phyloP scores from a whole-genome alignment of 768 basidiomycete genomes.

The Albatrellus ellisii region DNA sequence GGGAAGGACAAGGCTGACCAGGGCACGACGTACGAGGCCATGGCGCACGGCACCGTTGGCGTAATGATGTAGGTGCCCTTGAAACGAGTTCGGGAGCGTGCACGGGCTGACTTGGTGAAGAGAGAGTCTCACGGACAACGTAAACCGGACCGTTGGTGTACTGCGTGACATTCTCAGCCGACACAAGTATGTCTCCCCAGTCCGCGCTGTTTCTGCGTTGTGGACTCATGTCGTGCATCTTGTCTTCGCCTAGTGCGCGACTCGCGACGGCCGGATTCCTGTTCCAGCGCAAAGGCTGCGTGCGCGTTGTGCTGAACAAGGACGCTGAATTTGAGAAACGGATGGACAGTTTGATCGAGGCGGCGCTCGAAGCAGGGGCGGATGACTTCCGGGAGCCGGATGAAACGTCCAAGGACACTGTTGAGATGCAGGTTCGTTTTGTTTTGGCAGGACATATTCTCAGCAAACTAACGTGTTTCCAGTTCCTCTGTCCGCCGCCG shows the following conservation, averaged over 20 bases:
- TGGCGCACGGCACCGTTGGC: slow-evolving; percentile 13
- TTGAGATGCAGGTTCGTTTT: slow-evolving; percentile 3
- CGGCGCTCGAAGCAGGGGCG: slow-evolving; percentile 7
- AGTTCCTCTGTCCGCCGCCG: slow-evolving; percentile 12
- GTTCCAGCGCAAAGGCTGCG: slow-evolving; percentile 10
- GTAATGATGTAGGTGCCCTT: slow-evolving; percentile 12
- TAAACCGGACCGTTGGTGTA: slow-evolving; percentile 10
- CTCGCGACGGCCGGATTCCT: slow-evolving; percentile 13
- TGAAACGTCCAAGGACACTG: background rate
- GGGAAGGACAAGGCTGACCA: slow-evolving; percentile 9
- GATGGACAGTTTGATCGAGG: slow-evolving; percentile 9
- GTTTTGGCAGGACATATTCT: background rate
- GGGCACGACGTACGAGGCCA: slow-evolving; percentile 9
- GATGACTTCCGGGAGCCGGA: slow-evolving; percentile 13
- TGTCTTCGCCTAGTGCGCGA: slow-evolving; percentile 4
- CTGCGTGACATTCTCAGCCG: slow-evolving; percentile 10
- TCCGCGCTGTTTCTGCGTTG: background rate
- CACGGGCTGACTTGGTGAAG: slow-evolving; percentile 4
- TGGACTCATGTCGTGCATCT: background rate
- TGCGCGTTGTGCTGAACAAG: slow-evolving; percentile 7
- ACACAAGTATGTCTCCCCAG: slow-evolving; percentile 9
- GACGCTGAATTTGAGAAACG: background rate
- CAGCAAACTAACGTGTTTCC: background rate
- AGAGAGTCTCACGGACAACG: slow-evolving; percentile 13
- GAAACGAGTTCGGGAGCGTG: too few species aligned